Base-by-base conservation (phyloP, 2,329 filamentous ascomycete species). In the Verticillium nonalfalfae region DNA sequence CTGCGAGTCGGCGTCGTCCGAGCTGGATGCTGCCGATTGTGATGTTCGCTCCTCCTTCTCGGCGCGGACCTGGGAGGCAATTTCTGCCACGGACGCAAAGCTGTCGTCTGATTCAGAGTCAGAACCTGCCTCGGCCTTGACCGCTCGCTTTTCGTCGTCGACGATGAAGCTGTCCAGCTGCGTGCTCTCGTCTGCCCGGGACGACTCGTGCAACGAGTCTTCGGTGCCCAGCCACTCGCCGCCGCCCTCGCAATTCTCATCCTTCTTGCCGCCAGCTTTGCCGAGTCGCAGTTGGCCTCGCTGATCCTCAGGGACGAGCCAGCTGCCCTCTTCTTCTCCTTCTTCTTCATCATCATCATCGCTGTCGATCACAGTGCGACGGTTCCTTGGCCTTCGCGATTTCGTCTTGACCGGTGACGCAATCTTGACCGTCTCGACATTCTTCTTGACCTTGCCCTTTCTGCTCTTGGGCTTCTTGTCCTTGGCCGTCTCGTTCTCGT, bases 211-310 rank as follows among this genome's bases (percentile, higher is more conserved):
- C 13, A 76, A 73, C 0, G 88, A 90, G 68, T 95, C 90, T 35
- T 90, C 86, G 0, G 88, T 86, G 40, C 84, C 84, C 58, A 97
- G 80, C 72, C 86, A 91, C 61, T 96, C 90, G 26, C 92, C 93
- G 3, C 89, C 91, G 1, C 92, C 92, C 71, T 96, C 93, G 2
- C 90, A 91, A 70, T 97, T 86, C 73, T 96, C 92, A 65, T 96
- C 91, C 59, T 92, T 90, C n/a, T 86, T 85, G 4, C 90, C 91
- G n/a, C 91, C 92, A 55, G 90, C 90, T 71, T 88, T 90, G 57
- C 90, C 91, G 15, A 93, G 79, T n/a, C 79, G 78, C 4, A 87
- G 70, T 1, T 80, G 71, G 0, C 82, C 80, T 55, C 83, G 86
- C 69, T 95, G 80, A 10, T 84, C 80, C 61, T 90, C 87, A 0